These are phyloP conservation scores for Neofusicoccum umdonicola DNA, from an alignment of 2,329 filamentous ascomycete species.

Conservation along the genomic window DNA sequence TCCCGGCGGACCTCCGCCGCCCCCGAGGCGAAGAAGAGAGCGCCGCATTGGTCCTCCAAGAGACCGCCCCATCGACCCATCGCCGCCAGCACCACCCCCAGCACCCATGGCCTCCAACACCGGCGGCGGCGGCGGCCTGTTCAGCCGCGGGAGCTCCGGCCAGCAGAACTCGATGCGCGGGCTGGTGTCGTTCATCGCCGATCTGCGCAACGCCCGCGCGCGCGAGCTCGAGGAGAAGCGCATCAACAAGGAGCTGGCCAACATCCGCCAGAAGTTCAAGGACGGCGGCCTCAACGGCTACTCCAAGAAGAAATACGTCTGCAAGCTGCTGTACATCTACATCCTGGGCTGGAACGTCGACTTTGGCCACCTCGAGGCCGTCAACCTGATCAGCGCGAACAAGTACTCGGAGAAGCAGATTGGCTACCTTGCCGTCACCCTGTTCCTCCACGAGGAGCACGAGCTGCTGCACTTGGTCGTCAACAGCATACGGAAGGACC, in stretches of 20 bases:
- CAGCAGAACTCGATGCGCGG: slow-evolving; percentile 44
- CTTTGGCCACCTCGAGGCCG: slow-evolving; percentile 96
- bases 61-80: neutral
- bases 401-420: slow-evolving; percentile 99
- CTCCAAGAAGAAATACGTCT: slow-evolving; percentile 99
- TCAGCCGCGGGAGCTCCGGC: slow-evolving; percentile 42
- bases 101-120: slow-evolving; percentile 36
- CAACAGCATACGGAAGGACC: slow-evolving; percentile 96
- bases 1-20: slow-evolving; percentile 12
- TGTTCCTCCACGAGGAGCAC: slow-evolving; percentile 96
- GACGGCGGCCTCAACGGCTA: slow-evolving; percentile 91
- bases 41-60: neutral
- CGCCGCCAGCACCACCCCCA: neutral
- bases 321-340: slow-evolving; percentile 99
- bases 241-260: slow-evolving; percentile 98
- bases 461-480: slow-evolving; percentile 94
- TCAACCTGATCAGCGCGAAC: slow-evolving; percentile 92
- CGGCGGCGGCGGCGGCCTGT: slow-evolving; percentile 37
- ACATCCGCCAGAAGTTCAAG: slow-evolving; percentile 98
- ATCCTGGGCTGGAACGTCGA: slow-evolving; percentile 99
- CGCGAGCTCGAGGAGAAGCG: slow-evolving; percentile 97
- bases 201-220: slow-evolving; percentile 89
- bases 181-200: slow-evolving; percentile 96
- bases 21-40: slow-evolving; percentile 12
- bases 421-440: slow-evolving; percentile 92